These are phyloP conservation scores for Metschnikowia peoriensis DNA, from an alignment of 805 yeast genomes.

Conservation along the genomic window DNA sequence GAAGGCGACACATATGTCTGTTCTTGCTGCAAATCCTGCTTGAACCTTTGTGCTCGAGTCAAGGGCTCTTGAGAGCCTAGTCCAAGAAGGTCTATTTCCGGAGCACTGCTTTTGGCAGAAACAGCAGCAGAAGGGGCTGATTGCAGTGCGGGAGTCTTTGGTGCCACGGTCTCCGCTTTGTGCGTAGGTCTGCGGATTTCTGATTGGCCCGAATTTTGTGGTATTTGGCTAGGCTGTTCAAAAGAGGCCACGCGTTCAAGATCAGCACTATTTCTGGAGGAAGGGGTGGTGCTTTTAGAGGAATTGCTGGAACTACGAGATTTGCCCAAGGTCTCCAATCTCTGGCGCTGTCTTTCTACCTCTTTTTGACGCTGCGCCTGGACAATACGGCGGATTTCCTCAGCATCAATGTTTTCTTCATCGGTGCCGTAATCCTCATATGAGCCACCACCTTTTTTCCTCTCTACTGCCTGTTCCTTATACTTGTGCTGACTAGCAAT, in stretches of 20 bases:
- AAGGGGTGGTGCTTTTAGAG: not conserved
- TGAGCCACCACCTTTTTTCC: slow-evolving; percentile 31
- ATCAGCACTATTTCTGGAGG: not conserved
- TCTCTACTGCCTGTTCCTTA: slow-evolving; percentile 39
- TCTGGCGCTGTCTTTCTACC: slow-evolving; percentile 30
- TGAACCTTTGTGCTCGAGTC: slow-evolving; percentile 28
- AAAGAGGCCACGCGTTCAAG: not conserved
- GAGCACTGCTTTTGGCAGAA: not conserved
- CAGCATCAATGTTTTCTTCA: slow-evolving; percentile 45
- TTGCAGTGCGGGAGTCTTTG: not conserved
- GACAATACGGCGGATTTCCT: slow-evolving; percentile 40
- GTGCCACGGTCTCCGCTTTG: too few relatives aligned
- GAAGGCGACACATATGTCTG: slow-evolving; percentile 24
- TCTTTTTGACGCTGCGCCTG: slow-evolving; percentile 36
- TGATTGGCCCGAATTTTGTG: not conserved
- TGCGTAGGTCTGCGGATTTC: too few relatives aligned
- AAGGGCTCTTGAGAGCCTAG: slow-evolving; percentile 13
- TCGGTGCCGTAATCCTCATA: slow-evolving; percentile 47
- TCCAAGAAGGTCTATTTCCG: slow-evolving; percentile 29
- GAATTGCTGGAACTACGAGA: not conserved
- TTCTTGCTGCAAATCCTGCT: slow-evolving; percentile 18
- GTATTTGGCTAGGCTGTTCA: not conserved
- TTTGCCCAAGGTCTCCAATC: slow-evolving; percentile 14
- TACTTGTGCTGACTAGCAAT: slow-evolving; percentile 58
- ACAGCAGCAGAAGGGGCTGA: not conserved